phyloP scores from a whole-genome alignment of 176 grass and related monocot genomes.

The Saccharum officinarum region DNA sequence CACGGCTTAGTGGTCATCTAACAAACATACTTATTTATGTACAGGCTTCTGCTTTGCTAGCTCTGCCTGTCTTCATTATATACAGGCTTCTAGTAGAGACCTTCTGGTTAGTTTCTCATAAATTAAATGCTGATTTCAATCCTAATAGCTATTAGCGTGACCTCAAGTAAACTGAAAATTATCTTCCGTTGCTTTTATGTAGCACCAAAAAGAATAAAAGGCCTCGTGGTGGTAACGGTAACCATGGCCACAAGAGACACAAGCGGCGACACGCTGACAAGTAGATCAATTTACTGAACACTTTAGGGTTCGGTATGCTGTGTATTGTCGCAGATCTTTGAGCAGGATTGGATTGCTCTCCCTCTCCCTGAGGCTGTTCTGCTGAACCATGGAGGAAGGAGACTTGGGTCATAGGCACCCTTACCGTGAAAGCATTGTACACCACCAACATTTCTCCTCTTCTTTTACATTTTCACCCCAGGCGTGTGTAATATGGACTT shows the following conservation, averaged over 20 bases:
- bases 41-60: constrained; percentile 91
- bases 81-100: constrained; percentile 64
- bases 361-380: constrained; percentile 8
- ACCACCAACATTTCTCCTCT: constrained; percentile 14
- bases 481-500: constrained; percentile 45
- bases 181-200: not conserved
- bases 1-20: constrained; percentile 1
- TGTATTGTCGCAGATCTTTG: constrained; percentile 18
- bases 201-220: constrained; percentile 68
- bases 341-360: constrained; percentile 21
- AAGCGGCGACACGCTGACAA: constrained; percentile 79
- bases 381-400: constrained; percentile 13
- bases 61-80: constrained; percentile 68
- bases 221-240: constrained; percentile 39
- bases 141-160: not conserved
- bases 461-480: not conserved
- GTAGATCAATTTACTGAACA: constrained; percentile 18
- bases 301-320: not conserved
- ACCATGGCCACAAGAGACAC: constrained; percentile 61
- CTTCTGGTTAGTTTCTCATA: constrained; percentile 62
- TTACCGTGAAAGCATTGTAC: constrained; percentile 9
- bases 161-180: not conserved
- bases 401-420: constrained; percentile 18
- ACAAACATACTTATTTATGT: constrained; percentile 18
- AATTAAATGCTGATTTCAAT: not conserved